These are phyloP conservation scores for Plasmodium billcollinsi DNA, from an alignment of 169 alveolate genomes.

Conservation along the genomic window DNA sequence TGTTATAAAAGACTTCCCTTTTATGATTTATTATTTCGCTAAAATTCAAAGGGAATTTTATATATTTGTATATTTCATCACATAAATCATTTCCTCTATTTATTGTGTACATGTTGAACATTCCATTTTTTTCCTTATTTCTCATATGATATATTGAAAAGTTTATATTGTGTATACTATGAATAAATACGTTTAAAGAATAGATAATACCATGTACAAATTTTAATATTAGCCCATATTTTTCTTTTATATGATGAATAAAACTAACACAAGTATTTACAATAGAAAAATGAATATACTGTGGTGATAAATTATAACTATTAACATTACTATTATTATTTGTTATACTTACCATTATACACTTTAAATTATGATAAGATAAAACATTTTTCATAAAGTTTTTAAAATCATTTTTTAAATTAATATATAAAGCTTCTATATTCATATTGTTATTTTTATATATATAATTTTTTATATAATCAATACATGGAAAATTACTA, in stretches of 20 bases:
- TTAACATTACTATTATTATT: background rate
- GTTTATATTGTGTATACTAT: conserved; percentile 40
- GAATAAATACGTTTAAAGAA: conserved; percentile 25
- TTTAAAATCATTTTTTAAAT: conserved; percentile 55
- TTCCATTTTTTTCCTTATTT: conserved; percentile 1
- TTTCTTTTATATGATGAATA: conserved; percentile 35
- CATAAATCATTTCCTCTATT: background rate
- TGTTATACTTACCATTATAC: background rate
- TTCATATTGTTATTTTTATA: conserved; percentile 13
- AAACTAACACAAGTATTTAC: conserved; percentile 48
- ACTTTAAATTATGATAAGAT: conserved; percentile 3
- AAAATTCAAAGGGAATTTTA: conserved; percentile 58
- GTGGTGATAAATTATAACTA: background rate
- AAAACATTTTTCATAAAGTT: conserved; percentile 35
- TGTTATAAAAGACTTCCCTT: background rate
- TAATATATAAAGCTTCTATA: conserved; percentile 21
- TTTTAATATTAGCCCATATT: conserved; percentile 42
- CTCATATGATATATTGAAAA: background rate
- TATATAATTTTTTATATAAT: conserved; percentile 27
- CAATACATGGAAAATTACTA: conserved; percentile 5
- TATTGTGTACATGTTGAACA: background rate
- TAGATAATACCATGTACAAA: conserved; percentile 31
- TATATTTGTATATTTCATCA: conserved; percentile 16
- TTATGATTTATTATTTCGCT: conserved; percentile 35
- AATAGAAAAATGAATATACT: conserved; percentile 23